A percentile compares a stretch with the other conserved stretches of the same genome.
Evolutionary conservation across 2,329 filamentous ascomycete genomes (phyloP).

Genomic region (Ascochyta clinopodiicola): DNA sequence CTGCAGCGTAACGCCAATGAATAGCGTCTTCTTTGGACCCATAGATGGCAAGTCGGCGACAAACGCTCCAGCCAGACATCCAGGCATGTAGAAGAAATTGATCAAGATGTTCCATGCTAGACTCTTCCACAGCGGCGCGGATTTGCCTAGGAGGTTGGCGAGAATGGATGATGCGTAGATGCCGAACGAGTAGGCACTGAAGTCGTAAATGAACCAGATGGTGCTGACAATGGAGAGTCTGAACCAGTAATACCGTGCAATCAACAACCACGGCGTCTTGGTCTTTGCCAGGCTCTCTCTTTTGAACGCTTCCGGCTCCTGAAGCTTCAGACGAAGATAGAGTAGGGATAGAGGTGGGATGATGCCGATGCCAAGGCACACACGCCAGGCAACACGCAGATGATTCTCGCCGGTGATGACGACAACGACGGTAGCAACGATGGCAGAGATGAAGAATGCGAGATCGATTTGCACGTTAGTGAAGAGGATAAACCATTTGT

Average conservation of each 20-base stretch:
- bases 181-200: constrained; percentile 82
- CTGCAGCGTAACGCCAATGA: constrained; percentile 73
- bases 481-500: constrained; percentile 82
- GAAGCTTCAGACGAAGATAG: constrained; percentile 63
- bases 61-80: constrained; percentile 78
- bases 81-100: constrained; percentile 88
- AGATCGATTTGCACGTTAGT: constrained; percentile 88
- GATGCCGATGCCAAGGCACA: constrained; percentile 68
- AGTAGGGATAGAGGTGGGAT: constrained; percentile 61
- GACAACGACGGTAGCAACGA: constrained; percentile 74
- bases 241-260: constrained; percentile 63
- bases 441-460: constrained; percentile 80
- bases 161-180: constrained; percentile 84
- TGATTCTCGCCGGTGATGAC: constrained; percentile 63
- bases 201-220: constrained; percentile 68
- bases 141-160: constrained; percentile 64
- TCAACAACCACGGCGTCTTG: constrained; percentile 50
- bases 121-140: constrained; percentile 71
- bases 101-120: constrained; percentile 91
- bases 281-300: constrained; percentile 56
- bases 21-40: constrained; percentile 77
- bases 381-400: constrained; percentile 79
- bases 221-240: constrained; percentile 60
- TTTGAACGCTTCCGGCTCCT: constrained; percentile 62
- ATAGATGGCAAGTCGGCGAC: constrained; percentile 71